Evolutionary conservation across 441 rosid species (phyloP), one percentile per base, ranked within the genome.

Genomic region (Erodium texanum): DNA sequence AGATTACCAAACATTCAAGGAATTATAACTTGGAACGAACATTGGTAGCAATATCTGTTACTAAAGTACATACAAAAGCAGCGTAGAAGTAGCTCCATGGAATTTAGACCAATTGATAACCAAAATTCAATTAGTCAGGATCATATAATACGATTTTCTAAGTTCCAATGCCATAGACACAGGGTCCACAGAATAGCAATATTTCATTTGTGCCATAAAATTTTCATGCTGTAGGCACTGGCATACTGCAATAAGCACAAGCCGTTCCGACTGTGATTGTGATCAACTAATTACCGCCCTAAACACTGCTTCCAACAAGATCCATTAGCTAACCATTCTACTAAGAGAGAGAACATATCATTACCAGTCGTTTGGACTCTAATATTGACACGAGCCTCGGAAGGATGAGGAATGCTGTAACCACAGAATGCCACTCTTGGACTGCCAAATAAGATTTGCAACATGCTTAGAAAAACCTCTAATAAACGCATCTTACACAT

Each of bases 361-460:
- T 32, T 79, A 89, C 99, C 99, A 77, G 98, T 88, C 7, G 99
- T 92, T 75, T 94, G 98, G 52, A 94, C 94, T 64, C 87, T 84
- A 67, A 92, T 75, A 69, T 83, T 87, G 72, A 92, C 98, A 27
- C 77, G 77, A 56, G 93, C 96, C 62, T 34, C 38, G 6, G 38
- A 34, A 34, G 38, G 38, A 34, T 34, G 38, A 34, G 38, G 38
- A 34, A 34, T 34, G 38, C 38, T 34, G 38, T 34, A 34, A 34
- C 38, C 38, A 34, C 38, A 34, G 10, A 34, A 34, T 7, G 38
- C 6, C 38, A 56, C 62, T 56, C 62, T 56, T 7, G 62, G 24
- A 75, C 97, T 95, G 91, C 83, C 82, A 68, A 77, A 71, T 64
- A 32, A 68, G 23, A 64, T 16, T 61, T 1, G 65, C 0, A 24